Evolutionary conservation across 1,284 basidiomycete species (phyloP).

Genomic region (Sphaerobolus stellatus): DNA sequence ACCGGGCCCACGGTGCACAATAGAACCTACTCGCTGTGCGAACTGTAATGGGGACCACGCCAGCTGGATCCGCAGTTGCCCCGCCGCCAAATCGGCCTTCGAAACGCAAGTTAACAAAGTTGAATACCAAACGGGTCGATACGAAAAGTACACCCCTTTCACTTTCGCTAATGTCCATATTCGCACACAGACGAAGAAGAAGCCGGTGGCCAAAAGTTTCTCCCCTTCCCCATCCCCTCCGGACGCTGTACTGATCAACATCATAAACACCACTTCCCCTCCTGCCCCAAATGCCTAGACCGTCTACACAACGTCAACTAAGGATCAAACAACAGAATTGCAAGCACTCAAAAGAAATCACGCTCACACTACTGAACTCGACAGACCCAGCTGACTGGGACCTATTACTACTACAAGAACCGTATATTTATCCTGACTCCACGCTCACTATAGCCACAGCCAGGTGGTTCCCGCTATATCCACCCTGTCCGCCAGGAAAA

Average conservation of each 20-base stretch:
- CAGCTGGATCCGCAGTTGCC: constrained; percentile 12
- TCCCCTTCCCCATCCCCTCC: too few species aligned
- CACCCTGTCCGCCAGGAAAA: too few species aligned
- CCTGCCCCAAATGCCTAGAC: not conserved
- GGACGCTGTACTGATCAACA: not conserved
- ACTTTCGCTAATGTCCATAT: not conserved
- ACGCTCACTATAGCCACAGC: constrained; percentile 18
- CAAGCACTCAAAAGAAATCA: constrained; percentile 24
- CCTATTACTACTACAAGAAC: too few species aligned
- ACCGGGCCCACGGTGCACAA: constrained; percentile 22
- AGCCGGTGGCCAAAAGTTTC: constrained; percentile 17
- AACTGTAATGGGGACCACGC: constrained; percentile 23
- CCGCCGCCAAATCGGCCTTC: not conserved
- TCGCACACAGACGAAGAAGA: constrained; percentile 9
- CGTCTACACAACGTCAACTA: not conserved
- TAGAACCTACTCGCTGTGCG: constrained; percentile 19
- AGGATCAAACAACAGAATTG: constrained; percentile 30
- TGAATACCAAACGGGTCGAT: not conserved
- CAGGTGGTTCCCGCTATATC: constrained; percentile 31
- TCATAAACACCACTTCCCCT: not conserved
- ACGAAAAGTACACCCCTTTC: not conserved
- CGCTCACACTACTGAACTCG: constrained; percentile 20
- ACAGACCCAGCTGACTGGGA: constrained; percentile 23
- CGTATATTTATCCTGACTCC: constrained; percentile 38
- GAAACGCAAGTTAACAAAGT: not conserved